These are phyloP conservation scores for Arabidopsis arenosa DNA, from an alignment of 345 rosid species.

Conservation along the genomic window DNA sequence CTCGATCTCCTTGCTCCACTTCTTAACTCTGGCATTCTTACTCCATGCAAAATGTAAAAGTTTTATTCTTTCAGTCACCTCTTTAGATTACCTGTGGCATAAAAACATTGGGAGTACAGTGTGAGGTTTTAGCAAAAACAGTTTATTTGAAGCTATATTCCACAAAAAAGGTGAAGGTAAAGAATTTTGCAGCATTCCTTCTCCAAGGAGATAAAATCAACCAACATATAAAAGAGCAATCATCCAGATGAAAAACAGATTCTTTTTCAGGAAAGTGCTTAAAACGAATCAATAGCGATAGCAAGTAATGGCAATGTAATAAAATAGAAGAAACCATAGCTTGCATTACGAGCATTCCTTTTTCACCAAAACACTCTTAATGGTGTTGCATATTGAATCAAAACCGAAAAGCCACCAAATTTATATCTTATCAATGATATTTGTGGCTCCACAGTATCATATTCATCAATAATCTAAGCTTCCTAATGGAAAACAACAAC, in stretches of 20 bases:
- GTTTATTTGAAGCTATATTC: background rate
- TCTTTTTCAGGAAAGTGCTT: conserved; percentile 32
- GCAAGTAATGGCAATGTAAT: conserved; percentile 38
- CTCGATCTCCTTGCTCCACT: conserved; percentile 96
- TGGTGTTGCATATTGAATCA: conserved; percentile 3
- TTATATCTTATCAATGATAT: background rate
- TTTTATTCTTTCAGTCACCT: conserved; percentile 44
- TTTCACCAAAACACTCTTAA: conserved; percentile 13
- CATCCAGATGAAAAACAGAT: background rate
- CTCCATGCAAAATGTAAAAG: conserved; percentile 83
- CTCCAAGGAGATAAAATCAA: conserved; percentile 8
- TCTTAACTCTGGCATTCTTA: conserved; percentile 98
- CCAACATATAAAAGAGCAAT: conserved; percentile 37
- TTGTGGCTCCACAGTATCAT: background rate
- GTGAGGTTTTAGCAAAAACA: conserved; percentile 4
- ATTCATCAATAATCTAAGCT: conserved; percentile 12
- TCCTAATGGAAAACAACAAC: conserved; percentile 11
- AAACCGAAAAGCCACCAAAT: conserved; percentile 17
- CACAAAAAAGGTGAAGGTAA: conserved; percentile 4
- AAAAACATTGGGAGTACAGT: conserved; percentile 8
- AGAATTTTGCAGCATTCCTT: conserved; percentile 3
- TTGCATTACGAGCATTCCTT: conserved; percentile 27
- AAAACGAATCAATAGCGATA: conserved; percentile 1
- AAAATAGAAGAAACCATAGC: conserved; percentile 37
- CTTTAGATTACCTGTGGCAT: conserved; percentile 53